Evolutionary conservation across 495 filamentous ascomycete genomes (phyloP).

Genomic region (Aspergillus sclerotiicarbonarius): DNA sequence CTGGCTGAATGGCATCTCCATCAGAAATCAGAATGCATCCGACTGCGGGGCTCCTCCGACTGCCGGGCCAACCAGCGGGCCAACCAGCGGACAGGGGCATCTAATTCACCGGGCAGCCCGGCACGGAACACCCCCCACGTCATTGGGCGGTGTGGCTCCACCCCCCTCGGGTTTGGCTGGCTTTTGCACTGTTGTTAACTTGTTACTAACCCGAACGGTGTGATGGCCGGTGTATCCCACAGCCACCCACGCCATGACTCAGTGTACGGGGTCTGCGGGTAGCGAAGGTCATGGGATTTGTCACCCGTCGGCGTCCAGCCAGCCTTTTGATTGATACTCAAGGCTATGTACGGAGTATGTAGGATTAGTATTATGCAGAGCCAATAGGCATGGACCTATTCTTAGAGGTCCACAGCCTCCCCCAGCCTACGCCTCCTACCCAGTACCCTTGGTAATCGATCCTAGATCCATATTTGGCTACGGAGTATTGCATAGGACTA

Average conservation of each 20-base stretch:
- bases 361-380: background rate
- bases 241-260: constrained; percentile 14
- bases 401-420: constrained; percentile 4
- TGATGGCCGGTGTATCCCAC: background rate
- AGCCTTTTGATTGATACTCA: background rate
- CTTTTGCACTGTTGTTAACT: background rate
- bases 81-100: background rate
- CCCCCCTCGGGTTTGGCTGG: background rate
- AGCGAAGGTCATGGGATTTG: constrained; percentile 11
- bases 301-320: background rate
- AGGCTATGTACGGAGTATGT: too few relatives aligned
- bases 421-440: background rate
- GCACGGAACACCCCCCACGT: background rate
- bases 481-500: background rate
- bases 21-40: background rate
- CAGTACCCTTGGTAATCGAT: background rate
- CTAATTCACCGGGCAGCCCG: background rate
- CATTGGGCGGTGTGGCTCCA: background rate
- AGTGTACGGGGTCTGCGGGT: constrained; percentile 16
- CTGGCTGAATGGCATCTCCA: background rate
- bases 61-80: background rate
- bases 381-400: constrained; percentile 5
- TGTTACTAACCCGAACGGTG: too few relatives aligned
- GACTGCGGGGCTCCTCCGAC: background rate
- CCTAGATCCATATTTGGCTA: background rate